phyloP scores from a whole-genome alignment of 345 rosid genomes.

The Limnanthes douglasii region DNA sequence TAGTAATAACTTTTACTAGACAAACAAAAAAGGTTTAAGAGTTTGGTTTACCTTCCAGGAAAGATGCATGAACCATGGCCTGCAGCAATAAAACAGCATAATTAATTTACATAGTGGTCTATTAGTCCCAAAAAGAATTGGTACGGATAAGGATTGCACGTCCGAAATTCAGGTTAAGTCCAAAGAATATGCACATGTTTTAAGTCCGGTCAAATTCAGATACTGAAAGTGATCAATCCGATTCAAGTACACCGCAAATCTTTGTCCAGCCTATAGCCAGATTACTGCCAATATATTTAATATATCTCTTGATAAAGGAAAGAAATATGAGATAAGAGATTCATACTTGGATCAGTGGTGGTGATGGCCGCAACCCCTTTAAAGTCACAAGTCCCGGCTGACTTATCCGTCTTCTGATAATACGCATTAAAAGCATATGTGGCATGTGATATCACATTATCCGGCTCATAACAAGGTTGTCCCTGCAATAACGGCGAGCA shows the following conservation, averaged over 20 bases:
- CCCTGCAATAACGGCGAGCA: conserved; percentile 74
- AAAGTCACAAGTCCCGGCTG: conserved; percentile 82
- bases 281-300: not conserved
- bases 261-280: no score
- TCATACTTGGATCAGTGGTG: conserved; percentile 84
- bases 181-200: no score
- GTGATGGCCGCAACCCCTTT: conserved; percentile 86
- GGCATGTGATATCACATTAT: conserved; percentile 61
- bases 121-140: no score
- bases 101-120: conserved; percentile 5
- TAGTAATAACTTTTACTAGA: not conserved
- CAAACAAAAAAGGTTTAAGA: conserved; percentile 1
- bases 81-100: conserved; percentile 17
- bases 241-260: no score
- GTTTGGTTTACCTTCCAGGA: conserved; percentile 55
- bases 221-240: no score
- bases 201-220: no score
- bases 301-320: not conserved
- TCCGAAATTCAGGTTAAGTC: no score
- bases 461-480: conserved; percentile 71
- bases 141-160: no score
- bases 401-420: conserved; percentile 62
- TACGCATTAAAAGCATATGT: conserved; percentile 86
- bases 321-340: not conserved
- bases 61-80: conserved; percentile 70